Evolutionary conservation across 1,284 basidiomycete genomes (phyloP), one percentile per base, ranked within the genome.

Genomic region (Apiotrichum sp.): DNA sequence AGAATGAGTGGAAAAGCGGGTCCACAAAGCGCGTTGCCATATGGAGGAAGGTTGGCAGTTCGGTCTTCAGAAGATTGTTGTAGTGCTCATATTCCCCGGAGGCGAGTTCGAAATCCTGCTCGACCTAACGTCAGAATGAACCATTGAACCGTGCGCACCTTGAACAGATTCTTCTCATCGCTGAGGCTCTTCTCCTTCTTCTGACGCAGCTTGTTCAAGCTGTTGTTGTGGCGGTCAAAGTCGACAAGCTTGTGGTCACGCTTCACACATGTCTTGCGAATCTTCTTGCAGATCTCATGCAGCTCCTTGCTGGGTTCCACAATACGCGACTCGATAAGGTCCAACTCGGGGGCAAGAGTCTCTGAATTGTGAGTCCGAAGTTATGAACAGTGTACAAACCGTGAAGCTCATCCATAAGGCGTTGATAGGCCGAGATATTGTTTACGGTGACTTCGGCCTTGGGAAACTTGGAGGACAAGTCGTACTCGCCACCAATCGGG

Each of bases 221-320:
- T 88, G 73, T 97, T 98, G 77, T 97, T 98, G 81, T 85, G 89
- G 46, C 96, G 86, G 78, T 99, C 96, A 66, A 87, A 99, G 76
- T 99, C 96, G 46, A 89, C 79, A 50, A 98, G 82, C 87, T 98
- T 98, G 77, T 99, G 96, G 52, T 98, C 92, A 41, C 96, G 83
- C 79, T 99, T 99, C 13, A 86, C 89, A 68, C 95, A 90, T 34
- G 86, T 91, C 81, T 98, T 99, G 65, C 93, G 80, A 66, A 97
- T 89, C 61, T 82, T 78, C 80, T 97, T 98, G 78, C 95, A 80
- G 56, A 97, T 81, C 0, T 82, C 80, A 70, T 89, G 85, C 40
- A 96, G 81, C 73, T 99, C 96, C 77, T 92, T 96, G 55, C 86
- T 82, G 14, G 96, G 96, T 0, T 82, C 84, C 40, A 88, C 78